Evolutionary conservation across 495 filamentous ascomycete species (phyloP), one percentile per base, ranked within the genome.

Genomic region (Emericellopsis terricola): DNA sequence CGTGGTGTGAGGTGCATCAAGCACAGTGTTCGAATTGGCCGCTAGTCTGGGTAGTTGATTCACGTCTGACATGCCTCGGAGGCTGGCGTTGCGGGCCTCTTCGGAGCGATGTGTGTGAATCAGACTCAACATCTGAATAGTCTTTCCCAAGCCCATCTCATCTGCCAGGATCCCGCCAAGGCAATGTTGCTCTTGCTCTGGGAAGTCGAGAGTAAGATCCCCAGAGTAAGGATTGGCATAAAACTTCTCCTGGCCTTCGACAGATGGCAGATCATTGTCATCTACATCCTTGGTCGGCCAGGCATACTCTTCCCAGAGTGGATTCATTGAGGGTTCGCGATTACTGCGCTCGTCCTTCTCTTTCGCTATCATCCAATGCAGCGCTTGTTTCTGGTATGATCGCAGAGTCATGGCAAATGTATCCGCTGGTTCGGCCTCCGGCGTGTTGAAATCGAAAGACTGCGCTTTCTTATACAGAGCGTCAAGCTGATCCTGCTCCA

Each of bases 151-250:
- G n/a, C 59, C 65, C 78, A 78, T 86, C 59, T 84, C 86, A 49
- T 97, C 89, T 19, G 89, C 89, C 32, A 97, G 60, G 31, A 97
- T 81, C 3, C 89, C 89, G 14, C 89, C 89, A 2, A 92, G 65
- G 45, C 91, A 97, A 50, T 87, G 81, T 41, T 96, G 89, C 40
- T 96, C 81, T 50, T 97, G 89, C 1, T 69, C 68, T 9, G 89
- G 89, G 47, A 96, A 97, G 3, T 86, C 69, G 1, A 96, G 57
- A n/a, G 83, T 91, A 27, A 97, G 57, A 42, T 96, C 89, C 11
- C 91, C 89, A 4, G 83, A 92, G 45, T 97, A 97, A 1, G 85
- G 86, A 46, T 96, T 96, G 42, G 94, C 76, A 46, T 94, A 97
- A 50, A 97, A 96, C 20, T 61, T 63, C 13, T 73, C 56, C 38